phyloP scores from a whole-genome alignment of 306 rosid genomes.

The Lablab purpureus region DNA sequence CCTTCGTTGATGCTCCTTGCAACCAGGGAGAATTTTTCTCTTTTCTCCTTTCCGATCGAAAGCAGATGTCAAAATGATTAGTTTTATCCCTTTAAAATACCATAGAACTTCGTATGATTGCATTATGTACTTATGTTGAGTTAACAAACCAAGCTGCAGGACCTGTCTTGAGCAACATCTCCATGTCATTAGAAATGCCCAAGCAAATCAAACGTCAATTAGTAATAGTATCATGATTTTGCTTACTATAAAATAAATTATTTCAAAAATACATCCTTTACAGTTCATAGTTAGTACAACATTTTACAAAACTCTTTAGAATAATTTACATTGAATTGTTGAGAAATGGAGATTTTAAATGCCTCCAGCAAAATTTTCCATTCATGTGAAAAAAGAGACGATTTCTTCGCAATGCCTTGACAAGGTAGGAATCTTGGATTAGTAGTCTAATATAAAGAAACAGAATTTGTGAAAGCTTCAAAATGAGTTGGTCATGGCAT shows the following conservation, averaged over 20 bases:
- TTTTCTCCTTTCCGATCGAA: neutral
- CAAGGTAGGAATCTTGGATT: conserved; percentile 30
- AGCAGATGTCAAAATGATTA: neutral
- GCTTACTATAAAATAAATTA: conserved; percentile 37
- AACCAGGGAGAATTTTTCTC: neutral
- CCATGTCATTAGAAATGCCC: conserved; percentile 14
- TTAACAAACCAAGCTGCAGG: conserved; percentile 6
- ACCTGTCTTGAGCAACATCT: neutral
- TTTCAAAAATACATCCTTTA: conserved; percentile 43
- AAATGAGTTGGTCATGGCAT: conserved; percentile 52
- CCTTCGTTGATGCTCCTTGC: neutral
- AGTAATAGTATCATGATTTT: conserved; percentile 31
- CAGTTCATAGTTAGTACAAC: conserved; percentile 48
- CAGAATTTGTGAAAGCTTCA: conserved; percentile 44
- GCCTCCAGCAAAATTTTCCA: conserved; percentile 44
- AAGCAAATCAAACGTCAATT: neutral
- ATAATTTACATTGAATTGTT: conserved; percentile 41
- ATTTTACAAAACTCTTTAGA: conserved; percentile 42
- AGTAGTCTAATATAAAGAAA: conserved; percentile 28
- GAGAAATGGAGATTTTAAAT: conserved; percentile 40
- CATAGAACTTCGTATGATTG: neutral
- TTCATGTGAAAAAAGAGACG: conserved; percentile 26
- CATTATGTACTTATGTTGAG: neutral
- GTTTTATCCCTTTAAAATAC: neutral
- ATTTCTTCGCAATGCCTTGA: conserved; percentile 43